Evolutionary conservation across 1,139 yeast species (phyloP).

Genomic region (Barnettozyma hawaiiensis): DNA sequence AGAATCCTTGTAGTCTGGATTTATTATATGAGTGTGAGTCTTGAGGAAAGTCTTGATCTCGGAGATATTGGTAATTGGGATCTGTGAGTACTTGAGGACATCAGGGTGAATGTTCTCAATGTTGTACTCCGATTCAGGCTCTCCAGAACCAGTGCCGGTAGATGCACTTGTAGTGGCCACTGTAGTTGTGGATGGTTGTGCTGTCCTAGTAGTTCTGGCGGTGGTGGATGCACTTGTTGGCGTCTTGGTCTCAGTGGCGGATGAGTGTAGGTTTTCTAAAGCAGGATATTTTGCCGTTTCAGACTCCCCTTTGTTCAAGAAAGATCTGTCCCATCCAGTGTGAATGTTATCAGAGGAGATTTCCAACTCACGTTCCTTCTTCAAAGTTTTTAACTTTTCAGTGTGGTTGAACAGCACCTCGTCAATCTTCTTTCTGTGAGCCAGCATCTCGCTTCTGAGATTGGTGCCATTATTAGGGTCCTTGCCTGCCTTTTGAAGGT

Average conservation of each 20-base stretch:
- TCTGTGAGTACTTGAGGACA: slow-evolving; percentile 59
- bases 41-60: slow-evolving; percentile 49
- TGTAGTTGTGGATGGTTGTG: slow-evolving; percentile 10
- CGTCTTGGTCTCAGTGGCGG: not conserved
- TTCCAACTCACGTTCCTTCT: slow-evolving; percentile 64
- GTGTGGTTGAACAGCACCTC: slow-evolving; percentile 55
- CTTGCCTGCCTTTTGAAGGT: slow-evolving; percentile 45
- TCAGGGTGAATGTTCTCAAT: slow-evolving; percentile 52
- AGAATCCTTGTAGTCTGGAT: slow-evolving; percentile 86
- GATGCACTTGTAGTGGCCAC: too few species aligned
- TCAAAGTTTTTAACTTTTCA: slow-evolving; percentile 56
- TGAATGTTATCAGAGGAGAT: slow-evolving; percentile 88
- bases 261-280: not conserved
- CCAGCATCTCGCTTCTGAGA: slow-evolving; percentile 40
- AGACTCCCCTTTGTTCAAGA: slow-evolving; percentile 51
- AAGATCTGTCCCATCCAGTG: slow-evolving; percentile 89
- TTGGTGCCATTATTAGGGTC: slow-evolving; percentile 39
- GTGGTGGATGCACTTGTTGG: slow-evolving; percentile 8
- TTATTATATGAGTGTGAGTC: slow-evolving; percentile 57
- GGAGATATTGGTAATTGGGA: slow-evolving; percentile 44
- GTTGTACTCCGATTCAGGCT: slow-evolving; percentile 24
- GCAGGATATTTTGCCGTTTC: slow-evolving; percentile 1
- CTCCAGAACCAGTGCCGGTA: slow-evolving; percentile 7
- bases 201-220: too few species aligned
- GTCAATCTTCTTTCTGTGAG: slow-evolving; percentile 67